phyloP scores from a whole-genome alignment of 352 stramenopile genomes.

The Plasmopara halstedii region DNA sequence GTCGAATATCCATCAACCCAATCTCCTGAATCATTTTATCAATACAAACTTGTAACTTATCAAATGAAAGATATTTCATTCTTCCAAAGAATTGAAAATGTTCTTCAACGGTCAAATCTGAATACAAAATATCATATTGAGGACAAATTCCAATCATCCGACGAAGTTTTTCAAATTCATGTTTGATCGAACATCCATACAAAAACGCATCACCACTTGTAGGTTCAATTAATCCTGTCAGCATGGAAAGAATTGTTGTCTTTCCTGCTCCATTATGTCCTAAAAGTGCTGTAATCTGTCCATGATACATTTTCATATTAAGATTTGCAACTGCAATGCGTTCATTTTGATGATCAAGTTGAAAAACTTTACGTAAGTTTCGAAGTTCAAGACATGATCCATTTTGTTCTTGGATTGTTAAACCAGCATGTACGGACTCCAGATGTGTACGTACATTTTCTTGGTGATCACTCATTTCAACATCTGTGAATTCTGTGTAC shows the following conservation, averaged over 20 bases:
- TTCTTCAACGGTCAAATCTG: conserved; percentile 91
- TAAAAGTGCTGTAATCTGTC: conserved; percentile 89
- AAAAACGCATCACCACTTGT: conserved; percentile 61
- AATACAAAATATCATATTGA: conserved; percentile 95
- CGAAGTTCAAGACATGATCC: conserved; percentile 38
- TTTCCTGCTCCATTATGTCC: conserved; percentile 87
- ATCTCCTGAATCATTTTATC: conserved; percentile 71
- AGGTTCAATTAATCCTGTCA: conserved; percentile 82
- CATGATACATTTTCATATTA: conserved; percentile 85
- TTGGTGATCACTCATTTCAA: neutral
- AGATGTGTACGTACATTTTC: conserved; percentile 10
- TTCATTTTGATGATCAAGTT: conserved; percentile 34
- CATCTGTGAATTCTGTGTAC: conserved; percentile 11
- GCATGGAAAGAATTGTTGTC: conserved; percentile 89
- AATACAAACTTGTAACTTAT: conserved; percentile 39
- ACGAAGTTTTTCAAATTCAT: conserved; percentile 84
- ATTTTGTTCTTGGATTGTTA: conserved; percentile 33
- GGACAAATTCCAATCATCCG: conserved; percentile 93
- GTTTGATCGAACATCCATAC: conserved; percentile 56
- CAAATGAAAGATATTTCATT: conserved; percentile 80
- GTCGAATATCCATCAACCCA: conserved; percentile 82
- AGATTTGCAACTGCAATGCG: conserved; percentile 82
- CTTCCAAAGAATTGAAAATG: conserved; percentile 90
- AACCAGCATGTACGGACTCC: conserved; percentile 34
- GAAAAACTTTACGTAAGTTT: conserved; percentile 57